Conservation (phyloP, 139 green algal genomes). For the Dunaliella sp. region DNA sequence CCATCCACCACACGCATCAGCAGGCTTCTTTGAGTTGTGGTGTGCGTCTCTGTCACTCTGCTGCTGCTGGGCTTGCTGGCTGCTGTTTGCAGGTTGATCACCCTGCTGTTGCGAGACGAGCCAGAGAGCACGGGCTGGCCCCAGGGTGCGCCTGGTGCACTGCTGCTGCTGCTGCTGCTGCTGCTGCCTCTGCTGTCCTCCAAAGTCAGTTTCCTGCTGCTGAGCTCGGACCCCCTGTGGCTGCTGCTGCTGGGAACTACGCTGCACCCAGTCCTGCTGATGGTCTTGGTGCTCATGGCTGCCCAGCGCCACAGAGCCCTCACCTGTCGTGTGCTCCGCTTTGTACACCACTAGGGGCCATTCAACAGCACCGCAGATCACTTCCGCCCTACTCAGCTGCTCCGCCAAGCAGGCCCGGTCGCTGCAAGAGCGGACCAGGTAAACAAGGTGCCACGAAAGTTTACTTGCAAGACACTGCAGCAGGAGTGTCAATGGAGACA, state of each 20-base stretch:
- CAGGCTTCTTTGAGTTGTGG: too few relatives aligned
- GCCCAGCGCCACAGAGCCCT: too few relatives aligned
- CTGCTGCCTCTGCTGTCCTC: not conserved
- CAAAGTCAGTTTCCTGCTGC: too few relatives aligned
- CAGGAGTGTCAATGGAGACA: too few relatives aligned
- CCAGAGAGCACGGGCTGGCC: conserved; percentile 25
- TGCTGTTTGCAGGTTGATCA: conserved; percentile 3
- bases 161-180: conserved; percentile 1
- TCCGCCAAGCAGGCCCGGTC: conserved; percentile 11
- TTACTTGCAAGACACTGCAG: too few relatives aligned
- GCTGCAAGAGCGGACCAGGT: too few relatives aligned
- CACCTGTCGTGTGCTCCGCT: too few relatives aligned
- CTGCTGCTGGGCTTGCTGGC: too few relatives aligned
- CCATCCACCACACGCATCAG: conserved; percentile 15
- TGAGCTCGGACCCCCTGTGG: too few relatives aligned
- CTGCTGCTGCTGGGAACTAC: not conserved
- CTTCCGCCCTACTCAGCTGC: conserved; percentile 16
- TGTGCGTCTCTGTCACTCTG: too few relatives aligned
- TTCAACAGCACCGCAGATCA: conserved; percentile 27
- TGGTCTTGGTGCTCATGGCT: not conserved
- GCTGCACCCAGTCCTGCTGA: not conserved
- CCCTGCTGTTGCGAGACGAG: conserved; percentile 1
- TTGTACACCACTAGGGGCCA: conserved; percentile 31
- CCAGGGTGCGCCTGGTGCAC: conserved; percentile 30
- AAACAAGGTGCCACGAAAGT: too few relatives aligned